Percentiles rank a stretch among this genome's conserved stretches.
Evolutionary conservation across 352 stramenopile species (phyloP).

Genomic region (Globisporangium iwayamae): DNA sequence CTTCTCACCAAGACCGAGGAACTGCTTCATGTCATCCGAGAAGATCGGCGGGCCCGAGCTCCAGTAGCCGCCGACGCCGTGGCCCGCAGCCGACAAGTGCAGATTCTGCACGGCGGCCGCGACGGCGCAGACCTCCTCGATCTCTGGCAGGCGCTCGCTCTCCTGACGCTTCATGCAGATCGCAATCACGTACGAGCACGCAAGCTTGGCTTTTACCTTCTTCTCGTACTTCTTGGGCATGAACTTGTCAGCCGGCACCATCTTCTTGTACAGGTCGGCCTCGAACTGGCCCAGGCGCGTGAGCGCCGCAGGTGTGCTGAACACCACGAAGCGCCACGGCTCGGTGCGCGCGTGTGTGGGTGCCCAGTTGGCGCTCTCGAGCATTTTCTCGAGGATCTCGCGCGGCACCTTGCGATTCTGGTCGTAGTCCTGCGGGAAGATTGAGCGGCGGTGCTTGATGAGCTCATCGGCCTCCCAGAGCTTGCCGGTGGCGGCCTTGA

Average conservation of each 20-base stretch:
- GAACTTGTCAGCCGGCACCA: conserved; percentile 63
- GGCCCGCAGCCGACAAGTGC: conserved; percentile 63
- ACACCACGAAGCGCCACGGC: conserved; percentile 81
- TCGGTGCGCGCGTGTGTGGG: conserved; percentile 75
- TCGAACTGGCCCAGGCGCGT: conserved; percentile 57
- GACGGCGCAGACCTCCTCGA: conserved; percentile 75
- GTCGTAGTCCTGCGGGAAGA: conserved; percentile 76
- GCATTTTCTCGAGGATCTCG: conserved; percentile 68
- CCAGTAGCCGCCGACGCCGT: conserved; percentile 82
- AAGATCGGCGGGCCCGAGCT: conserved; percentile 65
- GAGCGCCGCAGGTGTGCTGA: conserved; percentile 45
- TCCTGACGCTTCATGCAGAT: conserved; percentile 87
- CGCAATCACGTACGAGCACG: conserved; percentile 74
- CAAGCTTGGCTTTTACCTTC: conserved; percentile 64
- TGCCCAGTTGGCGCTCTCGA: conserved; percentile 76
- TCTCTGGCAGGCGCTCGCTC: conserved; percentile 74
- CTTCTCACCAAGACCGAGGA: conserved; percentile 56
- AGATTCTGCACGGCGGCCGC: conserved; percentile 85
- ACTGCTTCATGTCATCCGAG: conserved; percentile 80
- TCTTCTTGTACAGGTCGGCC: conserved; percentile 65
- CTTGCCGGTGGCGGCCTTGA: conserved; percentile 26
- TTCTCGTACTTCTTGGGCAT: conserved; percentile 78
- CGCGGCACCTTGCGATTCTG: conserved; percentile 39
- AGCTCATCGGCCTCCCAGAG: conserved; percentile 71
- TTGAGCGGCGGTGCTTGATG: conserved; percentile 65